phyloP scores from a whole-genome alignment of 331 rosid species.

The Stylosanthes scabra region DNA sequence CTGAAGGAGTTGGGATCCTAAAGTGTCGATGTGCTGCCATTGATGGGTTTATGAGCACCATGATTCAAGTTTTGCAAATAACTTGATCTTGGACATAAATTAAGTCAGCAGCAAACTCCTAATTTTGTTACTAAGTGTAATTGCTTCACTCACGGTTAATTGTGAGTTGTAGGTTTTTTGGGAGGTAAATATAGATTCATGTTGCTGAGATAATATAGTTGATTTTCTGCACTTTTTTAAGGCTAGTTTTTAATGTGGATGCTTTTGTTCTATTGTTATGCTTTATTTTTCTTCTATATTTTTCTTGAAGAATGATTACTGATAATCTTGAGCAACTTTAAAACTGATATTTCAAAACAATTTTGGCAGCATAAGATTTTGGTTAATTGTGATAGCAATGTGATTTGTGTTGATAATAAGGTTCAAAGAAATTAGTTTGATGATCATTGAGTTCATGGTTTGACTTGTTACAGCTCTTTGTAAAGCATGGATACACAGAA shows the following conservation, averaged over 20 bases:
- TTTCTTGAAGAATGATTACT: not conserved
- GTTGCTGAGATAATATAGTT: not conserved
- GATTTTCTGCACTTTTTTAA: not conserved
- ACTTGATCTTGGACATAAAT: too few relatives aligned
- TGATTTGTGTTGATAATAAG: not conserved
- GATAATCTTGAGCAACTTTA: constrained; percentile 3
- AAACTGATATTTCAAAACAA: not conserved
- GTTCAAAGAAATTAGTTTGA: constrained; percentile 6
- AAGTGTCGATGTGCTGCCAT: too few relatives aligned
- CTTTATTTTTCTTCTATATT: not conserved
- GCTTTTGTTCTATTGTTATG: not conserved
- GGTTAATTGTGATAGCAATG: constrained; percentile 5
- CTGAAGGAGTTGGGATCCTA: too few relatives aligned
- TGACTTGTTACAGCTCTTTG: constrained; percentile 33
- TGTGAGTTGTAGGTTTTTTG: not conserved
- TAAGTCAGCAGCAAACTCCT: too few relatives aligned
- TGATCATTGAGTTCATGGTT: constrained; percentile 13
- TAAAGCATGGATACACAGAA: constrained; percentile 40
- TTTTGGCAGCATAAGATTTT: not conserved
- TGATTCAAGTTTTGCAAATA: too few relatives aligned
- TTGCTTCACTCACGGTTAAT: not conserved
- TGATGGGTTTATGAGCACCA: too few relatives aligned
- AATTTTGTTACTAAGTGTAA: not conserved
- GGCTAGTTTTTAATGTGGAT: not conserved
- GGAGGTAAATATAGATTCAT: not conserved